A percentile compares a stretch with the other conserved stretches of the same genome.
These are phyloP conservation scores for Henckelia pumila DNA, from an alignment of 257 asterid genomes.

Conservation along the genomic window DNA sequence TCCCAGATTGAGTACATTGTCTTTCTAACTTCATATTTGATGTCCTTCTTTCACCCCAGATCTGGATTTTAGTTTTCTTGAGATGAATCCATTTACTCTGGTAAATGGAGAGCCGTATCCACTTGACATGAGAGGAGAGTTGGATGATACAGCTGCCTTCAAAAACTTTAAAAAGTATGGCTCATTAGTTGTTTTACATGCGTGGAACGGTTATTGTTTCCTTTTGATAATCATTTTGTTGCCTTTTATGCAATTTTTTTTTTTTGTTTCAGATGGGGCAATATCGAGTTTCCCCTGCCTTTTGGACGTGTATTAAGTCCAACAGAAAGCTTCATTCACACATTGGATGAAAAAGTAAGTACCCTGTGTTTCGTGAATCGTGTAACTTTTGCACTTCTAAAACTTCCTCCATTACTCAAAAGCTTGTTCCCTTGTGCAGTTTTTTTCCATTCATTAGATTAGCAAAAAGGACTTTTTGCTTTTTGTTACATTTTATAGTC, in stretches of 20 bases:
- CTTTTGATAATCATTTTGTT: conserved; percentile 9
- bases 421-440: not conserved
- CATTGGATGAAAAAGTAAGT: conserved; percentile 80
- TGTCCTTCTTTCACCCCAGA: conserved; percentile 44
- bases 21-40: conserved; percentile 10
- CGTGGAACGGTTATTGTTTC: not conserved
- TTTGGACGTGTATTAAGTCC: conserved; percentile 91
- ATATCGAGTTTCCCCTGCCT: conserved; percentile 79
- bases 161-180: conserved; percentile 85
- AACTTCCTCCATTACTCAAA: not conserved
- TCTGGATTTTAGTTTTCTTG: conserved; percentile 87
- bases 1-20: not conserved
- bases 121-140: conserved; percentile 92
- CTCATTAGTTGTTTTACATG: conserved; percentile 8
- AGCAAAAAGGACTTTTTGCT: not conserved
- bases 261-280: conserved; percentile 76
- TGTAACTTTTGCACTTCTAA: not conserved
- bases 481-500: not conserved
- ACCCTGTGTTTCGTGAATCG: conserved; percentile 4
- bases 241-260: conserved; percentile 21
- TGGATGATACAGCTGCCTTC: conserved; percentile 93
- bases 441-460: not conserved
- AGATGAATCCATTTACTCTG: conserved; percentile 90
- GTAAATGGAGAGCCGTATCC: conserved; percentile 81
- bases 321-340: conserved; percentile 76